Evolutionary conservation across 2,329 filamentous ascomycete genomes (phyloP).

Genomic region (Colletotrichum tanaceti): DNA sequence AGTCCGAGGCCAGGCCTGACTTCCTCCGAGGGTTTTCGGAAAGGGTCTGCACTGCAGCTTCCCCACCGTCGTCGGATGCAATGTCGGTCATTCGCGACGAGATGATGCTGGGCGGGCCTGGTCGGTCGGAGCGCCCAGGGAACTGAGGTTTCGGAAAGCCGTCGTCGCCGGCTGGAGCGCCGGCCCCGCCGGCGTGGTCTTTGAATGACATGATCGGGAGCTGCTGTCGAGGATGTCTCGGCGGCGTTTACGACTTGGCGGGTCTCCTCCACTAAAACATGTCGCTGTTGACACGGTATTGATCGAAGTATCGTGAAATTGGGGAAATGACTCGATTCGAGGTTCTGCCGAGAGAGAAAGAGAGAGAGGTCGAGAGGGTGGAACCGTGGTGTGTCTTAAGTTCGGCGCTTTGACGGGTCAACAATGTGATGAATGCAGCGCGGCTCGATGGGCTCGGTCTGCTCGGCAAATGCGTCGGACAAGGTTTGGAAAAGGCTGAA

Average conservation of each 20-base stretch:
- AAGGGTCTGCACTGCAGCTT: conserved; percentile 52
- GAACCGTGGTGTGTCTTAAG: conserved; percentile 4
- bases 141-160: conserved; percentile 55
- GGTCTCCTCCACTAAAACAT: conserved; percentile 27
- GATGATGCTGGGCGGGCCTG: conserved; percentile 72
- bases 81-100: conserved; percentile 79
- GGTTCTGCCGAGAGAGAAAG: neutral
- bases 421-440: conserved; percentile 23
- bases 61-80: conserved; percentile 66
- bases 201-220: conserved; percentile 52
- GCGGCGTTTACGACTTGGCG: conserved; percentile 17
- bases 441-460: conserved; percentile 17
- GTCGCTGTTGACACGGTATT: conserved; percentile 17
- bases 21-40: conserved; percentile 37
- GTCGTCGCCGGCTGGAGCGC: conserved; percentile 54
- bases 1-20: conserved; percentile 52
- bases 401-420: conserved; percentile 30
- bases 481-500: conserved; percentile 30
- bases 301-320: conserved; percentile 1
- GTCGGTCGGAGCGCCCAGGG: conserved; percentile 53
- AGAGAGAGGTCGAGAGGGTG: neutral
- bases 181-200: conserved; percentile 49
- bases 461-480: conserved; percentile 13
- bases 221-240: conserved; percentile 12
- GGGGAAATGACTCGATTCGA: conserved; percentile 2